Conservation (phyloP, 129 eudicot genomes). For the Centaurea solstitialis region DNA sequence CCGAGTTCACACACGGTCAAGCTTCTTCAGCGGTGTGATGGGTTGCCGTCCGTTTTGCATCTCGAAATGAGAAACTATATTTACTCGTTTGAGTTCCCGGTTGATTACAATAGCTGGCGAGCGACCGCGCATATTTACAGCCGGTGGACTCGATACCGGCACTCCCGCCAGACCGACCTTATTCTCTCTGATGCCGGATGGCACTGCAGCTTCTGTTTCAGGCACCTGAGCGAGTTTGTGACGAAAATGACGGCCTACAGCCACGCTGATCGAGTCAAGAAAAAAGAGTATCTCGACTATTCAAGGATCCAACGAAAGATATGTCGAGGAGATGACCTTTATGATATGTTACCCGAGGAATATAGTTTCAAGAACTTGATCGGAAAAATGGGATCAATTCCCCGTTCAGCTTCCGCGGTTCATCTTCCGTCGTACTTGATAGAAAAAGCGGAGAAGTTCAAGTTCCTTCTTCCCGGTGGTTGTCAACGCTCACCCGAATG, state of each 20-base stretch:
- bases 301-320: conserved; percentile 69
- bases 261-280: conserved; percentile 80
- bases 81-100: conserved; percentile 93
- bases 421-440: conserved; percentile 81
- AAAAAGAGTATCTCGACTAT: conserved; percentile 45
- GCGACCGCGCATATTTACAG: conserved; percentile 64
- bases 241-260: conserved; percentile 93
- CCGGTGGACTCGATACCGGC: conserved; percentile 63
- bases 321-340: conserved; percentile 79
- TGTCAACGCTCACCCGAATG: conserved; percentile 52
- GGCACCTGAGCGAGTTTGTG: conserved; percentile 61
- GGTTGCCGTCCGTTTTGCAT: conserved; percentile 65
- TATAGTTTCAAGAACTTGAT: conserved; percentile 69
- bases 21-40: conserved; percentile 72
- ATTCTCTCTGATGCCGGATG: conserved; percentile 90
- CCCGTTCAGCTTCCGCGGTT: conserved; percentile 82
- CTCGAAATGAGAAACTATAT: conserved; percentile 73
- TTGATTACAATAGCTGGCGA: conserved; percentile 87
- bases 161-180: conserved; percentile 62
- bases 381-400: conserved; percentile 92
- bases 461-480: conserved; percentile 92
- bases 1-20: conserved; percentile 89
- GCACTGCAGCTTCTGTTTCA: conserved; percentile 96
- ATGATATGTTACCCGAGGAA: conserved; percentile 89
- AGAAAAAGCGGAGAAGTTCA: conserved; percentile 78